Evolutionary conservation across 225 moss, liverwort and hornwort genomes (phyloP), one percentile per base, ranked within the genome.

Genomic region (Antitrichia curtipendula): DNA sequence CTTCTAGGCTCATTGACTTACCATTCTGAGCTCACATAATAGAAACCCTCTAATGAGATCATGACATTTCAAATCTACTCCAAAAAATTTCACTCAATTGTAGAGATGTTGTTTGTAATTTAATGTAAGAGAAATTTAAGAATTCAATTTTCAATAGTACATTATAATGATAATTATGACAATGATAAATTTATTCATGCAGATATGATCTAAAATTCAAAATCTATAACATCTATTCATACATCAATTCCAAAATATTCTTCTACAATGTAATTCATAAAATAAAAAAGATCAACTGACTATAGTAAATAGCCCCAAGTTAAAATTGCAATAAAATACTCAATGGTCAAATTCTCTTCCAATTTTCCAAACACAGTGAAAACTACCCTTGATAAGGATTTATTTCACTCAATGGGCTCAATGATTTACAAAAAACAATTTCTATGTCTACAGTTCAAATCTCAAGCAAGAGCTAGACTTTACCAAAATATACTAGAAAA

Each of bases 271-370:
- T 21, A 47, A 50, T 32, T 21, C 0, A 13, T 0, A 75, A 50
- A 20, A 32, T 21, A 0, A 8, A 32, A 47, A 72, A 72, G n/a
- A 29, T 1, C 0, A 27, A 0, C 49, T 19, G 17, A 7, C 1
- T 6, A 0, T 19, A 32, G 12, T 20, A 11, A 10, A 6, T 32
- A 19, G 47, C 4, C 4, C 1, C 7, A 50, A 75, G 20, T 40
- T 13, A 13, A 68, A 69, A 31, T 18, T 73, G 9, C 9, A 43
- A 71, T 43, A 66, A 66, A 66, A 4, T 21, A 21, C 7, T n/a
- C n/a, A 21, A 66, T 12, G 4, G 12, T 66, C n/a, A 66, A n/a
- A 1, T 36, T 0, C 36, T 65, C 36, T 21, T n/a, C 10, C 7
- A 66, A n/a, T 21, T 66, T 66, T n/a, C 4, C 7, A 21, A n/a